Percentiles rank a stretch among this genome's conserved stretches.
phyloP scores from a whole-genome alignment of 2,329 filamentous ascomycete genomes.

The Neopestalotiopsis sp. region DNA sequence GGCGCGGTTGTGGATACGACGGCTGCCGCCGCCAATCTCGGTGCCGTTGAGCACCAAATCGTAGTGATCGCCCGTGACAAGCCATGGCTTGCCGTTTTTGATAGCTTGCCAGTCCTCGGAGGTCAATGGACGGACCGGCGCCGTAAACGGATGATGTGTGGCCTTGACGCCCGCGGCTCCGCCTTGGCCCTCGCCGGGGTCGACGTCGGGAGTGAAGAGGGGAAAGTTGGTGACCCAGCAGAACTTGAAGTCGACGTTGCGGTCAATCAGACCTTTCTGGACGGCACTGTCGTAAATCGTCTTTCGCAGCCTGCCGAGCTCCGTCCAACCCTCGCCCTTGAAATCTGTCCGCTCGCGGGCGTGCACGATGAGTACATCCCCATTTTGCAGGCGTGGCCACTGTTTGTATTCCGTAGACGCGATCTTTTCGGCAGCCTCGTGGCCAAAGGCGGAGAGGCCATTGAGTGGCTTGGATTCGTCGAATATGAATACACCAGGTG shows the following conservation, averaged over 20 bases:
- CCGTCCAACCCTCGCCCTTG: slow-evolving; percentile 70
- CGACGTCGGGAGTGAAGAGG: slow-evolving; percentile 76
- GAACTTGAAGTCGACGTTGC: slow-evolving; percentile 63
- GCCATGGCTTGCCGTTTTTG: slow-evolving; percentile 56
- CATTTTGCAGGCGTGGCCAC: slow-evolving; percentile 58
- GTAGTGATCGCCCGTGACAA: slow-evolving; percentile 85
- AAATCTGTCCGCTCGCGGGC: slow-evolving; percentile 71
- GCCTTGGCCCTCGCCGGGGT: slow-evolving; percentile 75
- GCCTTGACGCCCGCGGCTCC: slow-evolving; percentile 80
- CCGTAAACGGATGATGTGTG: slow-evolving; percentile 96
- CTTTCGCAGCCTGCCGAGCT: slow-evolving; percentile 74
- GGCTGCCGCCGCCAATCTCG: slow-evolving; percentile 90
- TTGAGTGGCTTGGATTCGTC: slow-evolving; percentile 75
- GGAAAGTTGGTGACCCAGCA: slow-evolving; percentile 92
- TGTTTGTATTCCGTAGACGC: slow-evolving; percentile 24
- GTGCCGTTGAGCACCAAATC: slow-evolving; percentile 95
- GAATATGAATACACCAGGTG: slow-evolving; percentile 78
- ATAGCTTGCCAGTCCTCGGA: slow-evolving; percentile 75
- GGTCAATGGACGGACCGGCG: slow-evolving; percentile 74
- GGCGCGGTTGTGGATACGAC: slow-evolving; percentile 84
- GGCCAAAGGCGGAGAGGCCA: slow-evolving; percentile 65
- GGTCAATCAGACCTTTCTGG: slow-evolving; percentile 59
- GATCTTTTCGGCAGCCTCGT: slow-evolving; percentile 33
- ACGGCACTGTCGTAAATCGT: slow-evolving; percentile 74
- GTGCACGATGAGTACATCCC: slow-evolving; percentile 83